These are phyloP conservation scores for Lachancea thermotolerans DNA, from an alignment of 805 yeast species.

Conservation along the genomic window DNA sequence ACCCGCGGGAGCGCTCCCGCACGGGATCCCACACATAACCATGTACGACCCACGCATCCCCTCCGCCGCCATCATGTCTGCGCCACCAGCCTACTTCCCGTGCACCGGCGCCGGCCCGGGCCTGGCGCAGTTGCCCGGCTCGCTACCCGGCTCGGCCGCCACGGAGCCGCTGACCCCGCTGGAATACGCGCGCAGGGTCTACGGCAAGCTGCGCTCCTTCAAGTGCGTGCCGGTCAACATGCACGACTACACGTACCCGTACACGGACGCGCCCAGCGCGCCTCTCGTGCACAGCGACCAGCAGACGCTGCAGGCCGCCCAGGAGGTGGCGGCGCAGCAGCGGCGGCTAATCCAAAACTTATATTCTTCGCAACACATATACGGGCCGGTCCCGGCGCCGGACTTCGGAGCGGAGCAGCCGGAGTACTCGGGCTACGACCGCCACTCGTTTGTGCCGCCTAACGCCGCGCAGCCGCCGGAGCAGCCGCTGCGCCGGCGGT, in stretches of 20 bases:
- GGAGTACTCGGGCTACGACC: constrained; percentile 1
- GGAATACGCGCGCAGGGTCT: constrained; percentile 27
- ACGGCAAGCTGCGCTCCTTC: constrained; percentile 24
- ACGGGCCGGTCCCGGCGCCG: background rate
- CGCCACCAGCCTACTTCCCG: background rate
- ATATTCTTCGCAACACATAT: constrained; percentile 6
- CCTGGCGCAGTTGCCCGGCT: background rate
- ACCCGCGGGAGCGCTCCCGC: background rate
- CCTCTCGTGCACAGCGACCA: constrained; percentile 43
- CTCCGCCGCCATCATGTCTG: background rate
- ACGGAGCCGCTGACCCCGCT: constrained; percentile 22
- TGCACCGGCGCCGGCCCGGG: background rate
- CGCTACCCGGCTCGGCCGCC: background rate
- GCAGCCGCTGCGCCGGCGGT: background rate
- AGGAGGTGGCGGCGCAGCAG: constrained; percentile 21
- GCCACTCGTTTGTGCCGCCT: constrained; percentile 3
- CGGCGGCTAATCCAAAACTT: constrained; percentile 21
- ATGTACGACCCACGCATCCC: background rate
- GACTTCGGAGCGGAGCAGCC: constrained; percentile 1
- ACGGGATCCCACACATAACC: background rate
- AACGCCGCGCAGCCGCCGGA: constrained; percentile 6
- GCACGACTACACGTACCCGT: constrained; percentile 49
- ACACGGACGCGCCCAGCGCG: constrained; percentile 60
- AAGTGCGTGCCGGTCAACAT: constrained; percentile 27
- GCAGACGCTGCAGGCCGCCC: constrained; percentile 17